These are phyloP conservation scores for Zygosaccharomyces lentus DNA, from an alignment of 805 yeast genomes.

Conservation along the genomic window DNA sequence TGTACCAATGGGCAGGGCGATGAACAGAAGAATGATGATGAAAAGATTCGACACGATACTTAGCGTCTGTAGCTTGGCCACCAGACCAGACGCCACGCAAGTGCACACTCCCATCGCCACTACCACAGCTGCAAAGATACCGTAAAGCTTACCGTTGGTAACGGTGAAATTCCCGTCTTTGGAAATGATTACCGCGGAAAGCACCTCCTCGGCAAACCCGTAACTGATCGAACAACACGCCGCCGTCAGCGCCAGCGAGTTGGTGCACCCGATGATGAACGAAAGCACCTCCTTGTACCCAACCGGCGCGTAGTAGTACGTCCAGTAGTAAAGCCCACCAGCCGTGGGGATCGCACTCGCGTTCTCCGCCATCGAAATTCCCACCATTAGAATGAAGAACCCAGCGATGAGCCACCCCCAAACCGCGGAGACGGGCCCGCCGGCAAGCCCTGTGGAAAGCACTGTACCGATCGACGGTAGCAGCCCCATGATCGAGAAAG, in stretches of 20 bases:
- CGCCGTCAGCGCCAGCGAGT: conserved; percentile 61
- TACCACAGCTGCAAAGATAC: conserved; percentile 60
- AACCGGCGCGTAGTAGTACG: conserved; percentile 62
- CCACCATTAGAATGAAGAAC: conserved; percentile 52
- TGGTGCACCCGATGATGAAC: conserved; percentile 62
- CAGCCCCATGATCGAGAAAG: conserved; percentile 69
- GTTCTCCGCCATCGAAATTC: conserved; percentile 59
- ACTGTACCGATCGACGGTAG: conserved; percentile 60
- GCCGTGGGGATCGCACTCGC: conserved; percentile 71
- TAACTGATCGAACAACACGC: conserved; percentile 66
- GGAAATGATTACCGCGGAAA: conserved; percentile 54
- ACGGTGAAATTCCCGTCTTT: conserved; percentile 53
- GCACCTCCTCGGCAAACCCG: conserved; percentile 58
- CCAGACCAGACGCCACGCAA: conserved; percentile 50
- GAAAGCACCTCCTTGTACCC: conserved; percentile 48
- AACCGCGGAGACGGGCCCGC: conserved; percentile 56
- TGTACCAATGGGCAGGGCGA: conserved; percentile 64
- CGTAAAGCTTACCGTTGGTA: conserved; percentile 53
- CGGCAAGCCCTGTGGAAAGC: conserved; percentile 48
- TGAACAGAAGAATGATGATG: conserved; percentile 50
- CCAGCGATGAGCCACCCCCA: conserved; percentile 70
- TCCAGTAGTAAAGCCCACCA: conserved; percentile 71
- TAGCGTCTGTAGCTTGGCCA: conserved; percentile 56
- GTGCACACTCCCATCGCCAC: conserved; percentile 50
- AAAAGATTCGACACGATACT: conserved; percentile 53